These are phyloP conservation scores for Dendrothele bispora DNA, from an alignment of 768 basidiomycete species.

Conservation along the genomic window DNA sequence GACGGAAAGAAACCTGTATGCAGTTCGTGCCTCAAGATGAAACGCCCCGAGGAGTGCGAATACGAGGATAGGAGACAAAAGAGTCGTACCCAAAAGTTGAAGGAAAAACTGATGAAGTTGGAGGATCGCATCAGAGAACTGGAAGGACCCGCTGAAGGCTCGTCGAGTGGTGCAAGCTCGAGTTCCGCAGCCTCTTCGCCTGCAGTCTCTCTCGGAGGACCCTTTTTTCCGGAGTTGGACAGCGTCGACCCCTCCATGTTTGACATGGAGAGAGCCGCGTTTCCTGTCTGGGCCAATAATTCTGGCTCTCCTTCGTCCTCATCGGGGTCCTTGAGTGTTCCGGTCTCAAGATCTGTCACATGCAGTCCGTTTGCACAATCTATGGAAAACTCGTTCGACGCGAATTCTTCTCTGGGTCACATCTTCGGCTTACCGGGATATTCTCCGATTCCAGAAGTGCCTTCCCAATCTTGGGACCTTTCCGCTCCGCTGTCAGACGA, in stretches of 20 bases:
- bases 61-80: slow-evolving; percentile 63
- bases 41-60: slow-evolving; percentile 49
- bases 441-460: slow-evolving; percentile 19
- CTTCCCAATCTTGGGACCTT: slow-evolving; percentile 27
- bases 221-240: neutral
- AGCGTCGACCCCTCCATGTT: neutral
- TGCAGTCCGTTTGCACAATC: slow-evolving; percentile 5
- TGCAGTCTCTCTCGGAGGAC: neutral
- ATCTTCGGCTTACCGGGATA: slow-evolving; percentile 17
- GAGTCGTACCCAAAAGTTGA: slow-evolving; percentile 57
- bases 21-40: slow-evolving; percentile 54
- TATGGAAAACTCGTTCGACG: neutral
- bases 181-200: slow-evolving; percentile 20
- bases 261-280: neutral
- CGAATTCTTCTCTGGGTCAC: slow-evolving; percentile 13
- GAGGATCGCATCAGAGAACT: slow-evolving; percentile 56
- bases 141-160: slow-evolving; percentile 41
- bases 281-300: neutral
- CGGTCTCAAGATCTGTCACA: neutral
- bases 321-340: neutral
- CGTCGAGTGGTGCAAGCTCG: too few relatives aligned
- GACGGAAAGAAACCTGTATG: slow-evolving; percentile 59
- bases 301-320: slow-evolving; percentile 4
- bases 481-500: slow-evolving; percentile 27
- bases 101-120: slow-evolving; percentile 53